Conservation (phyloP, 257 asterid species). For the Solanum phureja region DNA sequence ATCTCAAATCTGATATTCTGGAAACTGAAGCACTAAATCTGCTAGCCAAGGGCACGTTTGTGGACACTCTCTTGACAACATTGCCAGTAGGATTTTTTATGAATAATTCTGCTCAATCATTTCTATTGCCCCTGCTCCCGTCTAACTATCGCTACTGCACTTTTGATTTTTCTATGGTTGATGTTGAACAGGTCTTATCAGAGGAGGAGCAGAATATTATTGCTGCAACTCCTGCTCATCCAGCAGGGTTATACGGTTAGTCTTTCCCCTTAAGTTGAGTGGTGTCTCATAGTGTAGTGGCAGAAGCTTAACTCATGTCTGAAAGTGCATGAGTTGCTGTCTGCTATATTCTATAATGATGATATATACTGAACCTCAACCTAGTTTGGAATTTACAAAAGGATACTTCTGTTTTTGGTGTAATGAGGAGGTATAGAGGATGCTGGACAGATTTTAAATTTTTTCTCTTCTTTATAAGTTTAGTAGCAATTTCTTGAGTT, state of each 20-base stretch:
- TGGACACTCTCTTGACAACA: conserved; percentile 61
- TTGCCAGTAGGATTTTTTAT: conserved; percentile 47
- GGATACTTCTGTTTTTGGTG: neutral
- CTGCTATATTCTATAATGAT: neutral
- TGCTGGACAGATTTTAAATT: no score
- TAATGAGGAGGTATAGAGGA: no score
- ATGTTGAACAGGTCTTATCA: conserved; percentile 47
- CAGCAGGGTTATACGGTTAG: conserved; percentile 85
- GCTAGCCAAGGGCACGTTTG: conserved; percentile 45
- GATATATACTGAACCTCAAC: neutral
- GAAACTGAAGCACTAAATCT: conserved; percentile 58
- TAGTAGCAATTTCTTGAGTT: no score
- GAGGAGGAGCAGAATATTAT: conserved; percentile 71
- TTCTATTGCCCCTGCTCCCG: neutral
- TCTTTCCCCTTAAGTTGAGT: neutral
- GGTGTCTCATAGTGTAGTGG: neutral
- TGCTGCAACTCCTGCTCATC: conserved; percentile 96
- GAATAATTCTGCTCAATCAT: neutral
- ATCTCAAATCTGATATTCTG: conserved; percentile 45
- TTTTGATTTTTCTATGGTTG: neutral
- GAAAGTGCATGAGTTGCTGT: neutral
- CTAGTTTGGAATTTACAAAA: neutral
- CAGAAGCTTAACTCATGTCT: neutral
- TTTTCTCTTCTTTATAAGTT: no score
- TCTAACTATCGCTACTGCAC: neutral